Percentiles rank a stretch among this genome's conserved stretches.
Evolutionary conservation across 108 stramenopile genomes (phyloP).

Genomic region (Pseudonitzschia pungens): DNA sequence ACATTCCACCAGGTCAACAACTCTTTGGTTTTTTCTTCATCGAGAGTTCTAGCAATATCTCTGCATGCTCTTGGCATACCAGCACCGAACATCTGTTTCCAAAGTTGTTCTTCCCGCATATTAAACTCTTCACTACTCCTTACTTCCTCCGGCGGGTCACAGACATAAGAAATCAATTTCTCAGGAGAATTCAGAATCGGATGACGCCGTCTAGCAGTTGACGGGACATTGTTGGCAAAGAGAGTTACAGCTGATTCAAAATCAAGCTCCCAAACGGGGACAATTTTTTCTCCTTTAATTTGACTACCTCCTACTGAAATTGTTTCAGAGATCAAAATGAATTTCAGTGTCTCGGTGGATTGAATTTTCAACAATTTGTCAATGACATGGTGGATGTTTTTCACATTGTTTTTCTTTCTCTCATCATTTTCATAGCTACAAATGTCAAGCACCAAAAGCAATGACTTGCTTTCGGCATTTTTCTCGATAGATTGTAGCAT

Average conservation of each 20-base stretch:
- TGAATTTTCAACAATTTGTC: constrained; percentile 1
- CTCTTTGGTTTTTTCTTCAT: not conserved
- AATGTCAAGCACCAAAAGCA: constrained; percentile 21
- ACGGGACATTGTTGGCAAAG: not conserved
- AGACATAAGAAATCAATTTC: not conserved
- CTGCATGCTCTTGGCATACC: constrained; percentile 5
- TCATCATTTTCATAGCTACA: constrained; percentile 2
- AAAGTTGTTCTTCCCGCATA: not conserved
- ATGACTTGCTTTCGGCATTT: not conserved
- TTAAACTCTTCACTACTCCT: not conserved
- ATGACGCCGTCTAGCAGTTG: not conserved
- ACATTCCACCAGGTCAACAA: constrained; percentile 5
- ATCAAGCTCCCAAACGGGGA: constrained; percentile 15
- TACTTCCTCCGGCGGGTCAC: not conserved
- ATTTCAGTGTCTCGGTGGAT: not conserved
- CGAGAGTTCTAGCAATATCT: constrained; percentile 8
- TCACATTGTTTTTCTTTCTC: not conserved
- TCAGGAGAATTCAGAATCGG: constrained; percentile 11
- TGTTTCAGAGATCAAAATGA: constrained; percentile 9
- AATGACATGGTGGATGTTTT: not conserved
- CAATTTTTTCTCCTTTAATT: constrained; percentile 3
- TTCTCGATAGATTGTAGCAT: not conserved
- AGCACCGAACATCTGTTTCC: constrained; percentile 2
- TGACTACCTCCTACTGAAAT: not conserved
- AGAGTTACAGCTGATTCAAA: constrained; percentile 4